Conservation (phyloP, 495 filamentous ascomycete species). For the Beverwykella pulmonaria region DNA sequence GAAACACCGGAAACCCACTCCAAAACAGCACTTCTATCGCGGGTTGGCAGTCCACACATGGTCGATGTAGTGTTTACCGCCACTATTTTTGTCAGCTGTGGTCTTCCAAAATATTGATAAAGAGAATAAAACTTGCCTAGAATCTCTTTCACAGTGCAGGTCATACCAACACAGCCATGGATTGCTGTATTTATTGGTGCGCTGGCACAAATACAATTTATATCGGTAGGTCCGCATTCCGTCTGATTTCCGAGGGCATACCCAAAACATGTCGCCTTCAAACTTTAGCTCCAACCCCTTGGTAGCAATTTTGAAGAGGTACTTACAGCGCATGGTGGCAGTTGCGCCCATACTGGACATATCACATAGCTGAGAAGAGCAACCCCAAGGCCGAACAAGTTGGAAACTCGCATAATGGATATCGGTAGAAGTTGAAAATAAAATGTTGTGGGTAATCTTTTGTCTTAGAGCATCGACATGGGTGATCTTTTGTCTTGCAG, state of each 20-base stretch:
- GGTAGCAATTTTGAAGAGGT: background rate
- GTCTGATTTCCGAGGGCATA: background rate
- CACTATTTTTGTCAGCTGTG: background rate
- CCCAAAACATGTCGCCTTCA: background rate
- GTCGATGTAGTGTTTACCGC: slow-evolving; percentile 15
- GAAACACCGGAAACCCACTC: background rate
- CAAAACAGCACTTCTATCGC: slow-evolving; percentile 13
- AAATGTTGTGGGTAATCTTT: too few species aligned
- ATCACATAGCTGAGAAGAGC: background rate
- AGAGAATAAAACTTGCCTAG: slow-evolving; percentile 3
- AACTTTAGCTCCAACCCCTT: background rate
- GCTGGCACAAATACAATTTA: slow-evolving; percentile 8
- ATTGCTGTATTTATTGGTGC: background rate
- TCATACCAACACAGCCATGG: slow-evolving; percentile 3
- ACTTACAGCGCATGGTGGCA: background rate
- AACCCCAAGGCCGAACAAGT: background rate
- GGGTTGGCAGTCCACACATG: slow-evolving; percentile 11
- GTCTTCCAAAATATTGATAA: background rate
- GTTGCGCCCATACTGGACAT: background rate
- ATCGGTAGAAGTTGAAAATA: background rate
- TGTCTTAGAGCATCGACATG: too few species aligned
- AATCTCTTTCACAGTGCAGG: slow-evolving; percentile 19
- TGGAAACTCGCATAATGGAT: background rate
- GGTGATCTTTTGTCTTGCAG: too few species aligned
- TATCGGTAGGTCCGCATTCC: background rate